A percentile compares a stretch with the other conserved stretches of the same genome.
Conservation (phyloP, 2,329 filamentous ascomycete genomes). For the Pestalotiopsis sp. region DNA sequence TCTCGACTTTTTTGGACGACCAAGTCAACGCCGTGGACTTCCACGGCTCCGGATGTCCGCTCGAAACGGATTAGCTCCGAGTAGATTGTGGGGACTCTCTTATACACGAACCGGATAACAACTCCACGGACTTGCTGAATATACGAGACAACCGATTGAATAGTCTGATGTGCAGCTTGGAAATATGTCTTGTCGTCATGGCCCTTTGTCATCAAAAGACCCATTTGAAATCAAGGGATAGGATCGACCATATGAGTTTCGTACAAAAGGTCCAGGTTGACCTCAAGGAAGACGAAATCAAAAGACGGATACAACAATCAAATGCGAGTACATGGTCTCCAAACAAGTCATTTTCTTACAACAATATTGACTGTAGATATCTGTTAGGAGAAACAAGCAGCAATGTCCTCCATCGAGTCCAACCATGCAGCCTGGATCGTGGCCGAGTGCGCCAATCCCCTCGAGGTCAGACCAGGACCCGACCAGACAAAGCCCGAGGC, state of each 20-base stretch:
- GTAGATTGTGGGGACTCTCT: background rate
- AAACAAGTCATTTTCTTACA: background rate
- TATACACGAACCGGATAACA: background rate
- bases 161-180: too few species aligned
- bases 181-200: too few species aligned
- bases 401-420: constrained; percentile 12
- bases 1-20: too few species aligned
- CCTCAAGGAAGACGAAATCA: background rate
- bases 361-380: background rate
- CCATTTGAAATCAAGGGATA: background rate
- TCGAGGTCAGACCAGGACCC: constrained; percentile 12
- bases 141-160: background rate
- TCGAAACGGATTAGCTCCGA: background rate
- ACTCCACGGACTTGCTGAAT: background rate
- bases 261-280: background rate
- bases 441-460: constrained; percentile 5
- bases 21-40: background rate
- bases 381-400: background rate
- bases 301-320: background rate
- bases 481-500: constrained; percentile 13
- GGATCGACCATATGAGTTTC: background rate
- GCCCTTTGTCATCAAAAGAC: too few species aligned
- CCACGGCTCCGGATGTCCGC: background rate
- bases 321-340: background rate
- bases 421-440: constrained; percentile 14